Conservation (phyloP, 805 yeast genomes). For the Kodamaea kakaduensis region DNA sequence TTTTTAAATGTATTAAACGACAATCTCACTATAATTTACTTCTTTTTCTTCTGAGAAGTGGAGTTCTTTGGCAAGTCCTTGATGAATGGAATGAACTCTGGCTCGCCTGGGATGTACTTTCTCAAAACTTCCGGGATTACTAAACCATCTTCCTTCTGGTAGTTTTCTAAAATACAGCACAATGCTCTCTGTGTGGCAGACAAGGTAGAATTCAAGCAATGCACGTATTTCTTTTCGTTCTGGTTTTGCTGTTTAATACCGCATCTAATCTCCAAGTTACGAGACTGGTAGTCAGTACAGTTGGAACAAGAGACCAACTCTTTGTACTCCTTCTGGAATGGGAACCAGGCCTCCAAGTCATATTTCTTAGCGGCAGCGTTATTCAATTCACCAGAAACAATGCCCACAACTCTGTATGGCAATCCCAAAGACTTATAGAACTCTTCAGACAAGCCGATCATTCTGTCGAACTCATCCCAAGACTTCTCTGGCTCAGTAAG, state of each 20-base stretch:
- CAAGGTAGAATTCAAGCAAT: slow-evolving; percentile 94
- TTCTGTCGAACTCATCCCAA: slow-evolving; percentile 94
- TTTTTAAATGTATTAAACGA: no score
- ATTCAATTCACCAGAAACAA: slow-evolving; percentile 97
- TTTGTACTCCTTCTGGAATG: slow-evolving; percentile 96
- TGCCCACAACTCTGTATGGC: slow-evolving; percentile 96
- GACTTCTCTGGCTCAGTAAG: slow-evolving; percentile 97
- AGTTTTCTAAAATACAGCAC: slow-evolving; percentile 95
- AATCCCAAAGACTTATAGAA: slow-evolving; percentile 87
- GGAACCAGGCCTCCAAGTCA: slow-evolving; percentile 99
- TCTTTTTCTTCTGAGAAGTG: slow-evolving; percentile 66
- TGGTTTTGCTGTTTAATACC: slow-evolving; percentile 95
- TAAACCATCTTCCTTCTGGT: slow-evolving; percentile 95
- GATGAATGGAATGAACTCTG: slow-evolving; percentile 87
- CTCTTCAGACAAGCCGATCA: slow-evolving; percentile 88
- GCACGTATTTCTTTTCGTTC: slow-evolving; percentile 95
- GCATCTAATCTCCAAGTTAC: slow-evolving; percentile 97
- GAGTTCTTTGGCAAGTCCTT: slow-evolving; percentile 94
- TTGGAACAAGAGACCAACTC: slow-evolving; percentile 97
- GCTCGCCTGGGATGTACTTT: slow-evolving; percentile 96
- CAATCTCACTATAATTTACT: slow-evolving; percentile 10
- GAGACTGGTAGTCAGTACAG: slow-evolving; percentile 98
- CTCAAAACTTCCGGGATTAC: slow-evolving; percentile 92
- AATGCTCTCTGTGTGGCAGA: slow-evolving; percentile 98
- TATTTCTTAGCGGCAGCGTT: slow-evolving; percentile 99